Base-by-base conservation (phyloP, 2,329 filamentous ascomycete species). In the Ceratocystis eucalypticola region DNA sequence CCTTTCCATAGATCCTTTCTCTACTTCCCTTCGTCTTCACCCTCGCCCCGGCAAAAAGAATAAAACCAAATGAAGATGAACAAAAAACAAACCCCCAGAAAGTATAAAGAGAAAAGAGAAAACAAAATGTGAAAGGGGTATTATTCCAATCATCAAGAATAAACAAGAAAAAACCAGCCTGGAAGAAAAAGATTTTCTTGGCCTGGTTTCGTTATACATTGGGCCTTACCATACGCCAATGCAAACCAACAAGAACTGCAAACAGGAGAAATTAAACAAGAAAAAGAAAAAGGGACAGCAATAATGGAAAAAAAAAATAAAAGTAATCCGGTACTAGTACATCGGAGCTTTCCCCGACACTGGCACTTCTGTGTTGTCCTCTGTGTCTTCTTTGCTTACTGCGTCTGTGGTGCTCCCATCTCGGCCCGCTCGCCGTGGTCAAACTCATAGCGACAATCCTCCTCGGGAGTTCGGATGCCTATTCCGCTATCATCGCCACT, bases 401-500 rank as follows among this genome's bases (percentile, higher is more conserved):
- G 64, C 41, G 64, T 66, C 50, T 68, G 67, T 15, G 65, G 61
- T 5, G 61, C 61, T n/a, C 64, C 64, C 67, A 68, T 68, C 65
- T 66, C 64, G 5, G 67, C 65, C 61, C 59, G 64, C 33, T 66
- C 67, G 20, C 65, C 67, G 15, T 64, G 66, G 33, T 65, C 62
- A 61, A 68, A 66, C 65, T 68, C 64, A 46, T 68, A 68, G 7
- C 61, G 77, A 61, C 84, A 84, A 30, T 87, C 84, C 65, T 87
- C 84, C 65, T 87, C 85, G 0, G 84, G 84, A 3, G 84, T 86
- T 63, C 84, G 77, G 71, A 91, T 86, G 37, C 86, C 86, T 68
- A 91, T 91, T 1, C 87, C 88, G 71, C 88, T 91, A 70, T 91
- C 88, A 70, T 91, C 88, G 68, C 87, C 83, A 2, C 73, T 67